These are phyloP conservation scores for Apiospora malaysiana DNA, from an alignment of 2,329 filamentous ascomycete species.

Conservation along the genomic window DNA sequence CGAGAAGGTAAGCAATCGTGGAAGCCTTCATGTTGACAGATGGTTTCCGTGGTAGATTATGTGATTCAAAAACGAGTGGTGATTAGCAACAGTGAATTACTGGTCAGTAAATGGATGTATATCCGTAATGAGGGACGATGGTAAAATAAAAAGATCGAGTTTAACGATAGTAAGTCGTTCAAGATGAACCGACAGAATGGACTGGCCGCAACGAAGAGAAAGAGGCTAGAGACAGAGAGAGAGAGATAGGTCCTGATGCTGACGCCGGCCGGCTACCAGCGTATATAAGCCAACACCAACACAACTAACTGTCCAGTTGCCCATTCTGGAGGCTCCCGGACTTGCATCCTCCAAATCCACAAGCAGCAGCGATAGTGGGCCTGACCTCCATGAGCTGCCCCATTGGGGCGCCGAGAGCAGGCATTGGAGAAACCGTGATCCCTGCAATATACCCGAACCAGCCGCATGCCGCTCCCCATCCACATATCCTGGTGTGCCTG, in stretches of 20 bases:
- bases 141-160: neutral
- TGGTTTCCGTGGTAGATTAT: neutral
- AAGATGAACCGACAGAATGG: slow-evolving; percentile 9
- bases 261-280: neutral
- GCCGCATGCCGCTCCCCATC: slow-evolving; percentile 3
- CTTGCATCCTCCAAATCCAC: neutral
- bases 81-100: neutral
- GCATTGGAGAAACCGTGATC: neutral
- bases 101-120: neutral
- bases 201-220: neutral
- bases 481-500: neutral
- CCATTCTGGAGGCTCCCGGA: neutral
- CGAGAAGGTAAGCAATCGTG: slow-evolving; percentile 29
- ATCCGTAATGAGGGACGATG: slow-evolving; percentile 1
- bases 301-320: neutral
- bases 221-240: neutral
- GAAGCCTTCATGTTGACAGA: slow-evolving; percentile 28
- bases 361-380: neutral
- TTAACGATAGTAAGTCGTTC: slow-evolving; percentile 16
- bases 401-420: neutral
- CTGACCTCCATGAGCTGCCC: neutral
- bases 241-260: neutral
- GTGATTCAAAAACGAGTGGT: neutral
- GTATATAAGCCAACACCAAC: slow-evolving; percentile 4
- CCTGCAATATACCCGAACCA: slow-evolving; percentile 5